Evolutionary conservation across 2,329 filamentous ascomycete species (phyloP), one percentile per base, ranked within the genome.

Genomic region (Scedosporium dehoogii): DNA sequence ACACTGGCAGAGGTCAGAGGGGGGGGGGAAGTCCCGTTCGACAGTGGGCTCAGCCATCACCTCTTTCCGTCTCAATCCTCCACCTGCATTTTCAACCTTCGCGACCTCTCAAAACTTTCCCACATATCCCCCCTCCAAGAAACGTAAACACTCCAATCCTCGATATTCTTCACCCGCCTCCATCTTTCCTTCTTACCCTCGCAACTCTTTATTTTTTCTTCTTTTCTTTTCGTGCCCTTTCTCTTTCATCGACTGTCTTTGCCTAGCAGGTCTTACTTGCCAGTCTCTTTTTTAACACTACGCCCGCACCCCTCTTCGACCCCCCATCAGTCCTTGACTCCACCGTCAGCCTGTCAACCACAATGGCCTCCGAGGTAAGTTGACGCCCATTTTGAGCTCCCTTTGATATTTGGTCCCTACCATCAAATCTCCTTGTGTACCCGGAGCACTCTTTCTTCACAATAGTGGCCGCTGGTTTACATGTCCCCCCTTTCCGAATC

Each of bases 321-420:
- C 29, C 48, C 51, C 29, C 59, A 53, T 51, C 59, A 60, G 25
- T 29, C 16, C 21, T 53, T 41, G 25, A 33, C 59, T 51, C 59
- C 59, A 29, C 59, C 29, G 29, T 29, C 21, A 55, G 51, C 27
- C 48, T 16, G 55, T 18, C 29, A n/a, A 60, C 70, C 74, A 83
- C 72, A 73, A 86, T 86, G 83, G 80, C 81, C 75, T 82, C 81
- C 77, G 84, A 86, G 79, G 84, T 86, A 82, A 72, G 83, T 79
- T 44, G 59, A 25, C 16, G 44, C 51, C 42, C 29, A 14, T 21
- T 25, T 27, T 42, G 12, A 18, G 38, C 59, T 64, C 60, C 57
- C 57, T 58, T 56, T 57, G 38, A 63, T 61, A 56, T 66, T 67
- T 59, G 55, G 57, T 64, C 59, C 53, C 44, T 46, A 53, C 21